These are phyloP conservation scores for Sicyos baderoa DNA, from an alignment of 306 rosid species.

Conservation along the genomic window DNA sequence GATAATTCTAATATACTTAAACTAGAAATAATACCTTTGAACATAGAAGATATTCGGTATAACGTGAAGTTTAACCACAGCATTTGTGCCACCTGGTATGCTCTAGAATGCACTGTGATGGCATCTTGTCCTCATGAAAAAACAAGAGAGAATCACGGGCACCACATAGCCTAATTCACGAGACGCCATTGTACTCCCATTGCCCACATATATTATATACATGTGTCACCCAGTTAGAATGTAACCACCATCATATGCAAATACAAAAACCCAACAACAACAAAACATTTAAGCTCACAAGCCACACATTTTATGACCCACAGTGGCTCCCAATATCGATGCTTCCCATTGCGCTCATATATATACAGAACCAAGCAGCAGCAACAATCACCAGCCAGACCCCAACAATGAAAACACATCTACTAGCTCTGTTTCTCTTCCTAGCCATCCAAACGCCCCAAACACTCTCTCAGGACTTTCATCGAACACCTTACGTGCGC, in stretches of 20 bases:
- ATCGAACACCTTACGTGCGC: slow-evolving; percentile 19
- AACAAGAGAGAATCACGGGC: slow-evolving; percentile 22
- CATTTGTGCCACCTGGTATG: slow-evolving; percentile 13
- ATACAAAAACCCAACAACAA: not conserved
- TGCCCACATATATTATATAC: not conserved
- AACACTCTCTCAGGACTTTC: not conserved
- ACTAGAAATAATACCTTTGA: too few relatives aligned
- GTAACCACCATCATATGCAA: slow-evolving; percentile 3
- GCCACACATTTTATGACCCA: slow-evolving; percentile 1
- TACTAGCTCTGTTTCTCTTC: slow-evolving; percentile 24
- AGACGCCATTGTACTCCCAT: not conserved
- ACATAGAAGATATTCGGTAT: not conserved
- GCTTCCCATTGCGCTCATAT: not conserved
- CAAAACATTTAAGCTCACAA: not conserved
- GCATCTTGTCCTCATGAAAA: not conserved
- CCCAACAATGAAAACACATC: slow-evolving; percentile 27
- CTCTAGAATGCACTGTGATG: slow-evolving; percentile 19
- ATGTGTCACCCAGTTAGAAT: not conserved
- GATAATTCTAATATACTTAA: too few relatives aligned
- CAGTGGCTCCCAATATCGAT: not conserved
- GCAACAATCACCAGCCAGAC: slow-evolving; percentile 7
- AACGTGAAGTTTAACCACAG: not conserved
- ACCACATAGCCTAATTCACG: slow-evolving; percentile 22
- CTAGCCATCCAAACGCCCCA: slow-evolving; percentile 13
- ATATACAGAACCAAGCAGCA: slow-evolving; percentile 22